These are phyloP conservation scores for Fusarium euwallaceae DNA, from an alignment of 2,329 filamentous ascomycete genomes.

Conservation along the genomic window DNA sequence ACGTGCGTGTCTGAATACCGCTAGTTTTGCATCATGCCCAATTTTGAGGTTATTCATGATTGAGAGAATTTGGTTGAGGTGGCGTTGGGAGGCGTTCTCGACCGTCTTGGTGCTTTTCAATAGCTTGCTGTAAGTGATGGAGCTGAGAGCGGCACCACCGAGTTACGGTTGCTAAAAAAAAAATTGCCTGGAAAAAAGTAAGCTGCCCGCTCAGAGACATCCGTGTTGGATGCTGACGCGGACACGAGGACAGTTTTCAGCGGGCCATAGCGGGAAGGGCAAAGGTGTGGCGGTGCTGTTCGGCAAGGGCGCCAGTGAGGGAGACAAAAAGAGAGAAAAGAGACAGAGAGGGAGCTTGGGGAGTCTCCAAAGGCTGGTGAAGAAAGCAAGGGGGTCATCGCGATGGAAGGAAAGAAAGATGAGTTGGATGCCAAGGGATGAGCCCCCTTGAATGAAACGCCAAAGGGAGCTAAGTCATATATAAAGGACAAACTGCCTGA, in stretches of 20 bases:
- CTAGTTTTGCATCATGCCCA: not conserved
- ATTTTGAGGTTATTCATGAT: not conserved
- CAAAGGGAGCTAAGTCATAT: constrained; percentile 3
- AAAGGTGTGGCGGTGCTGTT: constrained; percentile 16
- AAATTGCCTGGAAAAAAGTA: constrained; percentile 8
- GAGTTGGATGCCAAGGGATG: constrained; percentile 10
- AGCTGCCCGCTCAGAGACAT: not conserved
- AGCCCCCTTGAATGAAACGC: constrained; percentile 7
- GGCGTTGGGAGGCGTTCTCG: constrained; percentile 27
- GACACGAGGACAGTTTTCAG: constrained; percentile 31
- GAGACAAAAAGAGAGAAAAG: not conserved
- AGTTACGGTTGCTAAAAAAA: constrained; percentile 25
- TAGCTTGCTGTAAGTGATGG: not conserved
- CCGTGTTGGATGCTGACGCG: constrained; percentile 35
- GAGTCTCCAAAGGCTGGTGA: not conserved
- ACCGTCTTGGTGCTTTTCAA: not conserved
- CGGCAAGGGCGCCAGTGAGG: constrained; percentile 3
- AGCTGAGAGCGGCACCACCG: constrained; percentile 30
- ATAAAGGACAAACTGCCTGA: constrained; percentile 4
- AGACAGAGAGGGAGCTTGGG: not conserved
- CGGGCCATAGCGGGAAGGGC: constrained; percentile 4
- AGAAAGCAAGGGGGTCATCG: constrained; percentile 1
- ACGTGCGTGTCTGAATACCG: not conserved
- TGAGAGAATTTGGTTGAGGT: constrained; percentile 4
- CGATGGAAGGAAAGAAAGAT: not conserved